Evolutionary conservation across 495 filamentous ascomycete genomes (phyloP).

Genomic region (Pyrenula aspistea): DNA sequence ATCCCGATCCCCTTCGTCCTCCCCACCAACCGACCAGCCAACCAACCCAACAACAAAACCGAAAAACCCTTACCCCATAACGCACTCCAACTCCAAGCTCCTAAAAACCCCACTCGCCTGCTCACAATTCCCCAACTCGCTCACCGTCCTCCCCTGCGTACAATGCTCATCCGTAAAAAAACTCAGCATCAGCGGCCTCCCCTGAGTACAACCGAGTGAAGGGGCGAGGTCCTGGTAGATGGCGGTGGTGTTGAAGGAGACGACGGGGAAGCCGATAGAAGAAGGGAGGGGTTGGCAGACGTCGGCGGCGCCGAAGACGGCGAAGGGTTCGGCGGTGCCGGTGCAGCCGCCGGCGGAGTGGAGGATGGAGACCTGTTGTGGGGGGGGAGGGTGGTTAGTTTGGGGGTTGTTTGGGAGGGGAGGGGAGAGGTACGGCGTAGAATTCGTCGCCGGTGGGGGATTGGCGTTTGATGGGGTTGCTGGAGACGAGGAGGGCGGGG

Average conservation of each 20-base stretch:
- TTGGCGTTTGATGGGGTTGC: neutral
- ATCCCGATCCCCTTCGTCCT: neutral
- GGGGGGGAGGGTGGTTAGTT: constrained; percentile 28
- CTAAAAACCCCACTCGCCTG: neutral
- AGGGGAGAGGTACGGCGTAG: constrained; percentile 6
- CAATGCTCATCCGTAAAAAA: neutral
- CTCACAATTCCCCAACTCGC: neutral
- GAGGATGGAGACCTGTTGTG: constrained; percentile 41
- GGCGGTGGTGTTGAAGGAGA: constrained; percentile 25
- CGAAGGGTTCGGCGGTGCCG: neutral
- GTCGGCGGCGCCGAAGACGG: constrained; percentile 13
- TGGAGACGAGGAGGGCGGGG: neutral
- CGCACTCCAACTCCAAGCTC: neutral
- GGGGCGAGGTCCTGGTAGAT: constrained; percentile 30
- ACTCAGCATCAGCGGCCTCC: neutral
- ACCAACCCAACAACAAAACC: neutral
- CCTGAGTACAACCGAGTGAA: constrained; percentile 11
- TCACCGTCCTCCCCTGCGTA: neutral
- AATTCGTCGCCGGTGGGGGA: neutral
- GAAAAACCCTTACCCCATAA: neutral
- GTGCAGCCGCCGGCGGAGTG: constrained; percentile 11
- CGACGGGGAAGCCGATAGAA: neutral
- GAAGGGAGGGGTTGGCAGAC: constrained; percentile 8
- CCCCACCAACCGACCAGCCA: neutral
- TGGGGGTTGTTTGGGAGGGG: constrained; percentile 15